Evolutionary conservation across 2,329 filamentous ascomycete species (phyloP).

Genomic region (Dothideomycetes sp.): DNA sequence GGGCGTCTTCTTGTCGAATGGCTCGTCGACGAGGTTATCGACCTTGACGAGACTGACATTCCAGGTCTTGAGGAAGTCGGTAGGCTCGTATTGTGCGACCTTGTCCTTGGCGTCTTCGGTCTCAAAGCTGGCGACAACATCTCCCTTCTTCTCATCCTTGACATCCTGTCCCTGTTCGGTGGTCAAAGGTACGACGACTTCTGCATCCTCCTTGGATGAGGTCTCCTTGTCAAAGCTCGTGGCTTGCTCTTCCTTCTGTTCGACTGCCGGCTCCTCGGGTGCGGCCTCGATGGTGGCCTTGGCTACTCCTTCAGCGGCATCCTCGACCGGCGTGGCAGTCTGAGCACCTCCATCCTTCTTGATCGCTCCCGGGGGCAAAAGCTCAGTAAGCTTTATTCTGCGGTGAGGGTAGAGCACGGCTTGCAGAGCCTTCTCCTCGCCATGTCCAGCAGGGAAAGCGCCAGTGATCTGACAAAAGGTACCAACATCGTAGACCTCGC

Average conservation of each 20-base stretch:
- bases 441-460: conserved; percentile 72
- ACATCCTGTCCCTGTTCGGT: conserved; percentile 3
- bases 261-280: conserved; percentile 11
- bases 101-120: conserved; percentile 43
- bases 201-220: conserved; percentile 2
- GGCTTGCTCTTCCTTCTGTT: conserved; percentile 1
- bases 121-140: conserved; percentile 95
- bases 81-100: conserved; percentile 65
- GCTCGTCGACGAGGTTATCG: conserved; percentile 81
- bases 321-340: conserved; percentile 39
- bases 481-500: conserved; percentile 90
- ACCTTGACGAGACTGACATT: conserved; percentile 91
- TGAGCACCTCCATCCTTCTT: conserved; percentile 31
- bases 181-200: background rate
- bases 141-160: conserved; percentile 65
- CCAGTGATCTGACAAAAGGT: conserved; percentile 98
- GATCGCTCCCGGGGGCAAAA: conserved; percentile 52
- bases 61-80: conserved; percentile 82
- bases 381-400: conserved; percentile 76
- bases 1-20: conserved; percentile 79
- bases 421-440: conserved; percentile 69
- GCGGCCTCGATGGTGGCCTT: conserved; percentile 34
- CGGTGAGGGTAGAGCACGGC: conserved; percentile 94
- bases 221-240: background rate
- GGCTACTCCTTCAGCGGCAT: conserved; percentile 33